Conservation (phyloP, 2,329 filamentous ascomycete species). For the Westerdykella sp. region DNA sequence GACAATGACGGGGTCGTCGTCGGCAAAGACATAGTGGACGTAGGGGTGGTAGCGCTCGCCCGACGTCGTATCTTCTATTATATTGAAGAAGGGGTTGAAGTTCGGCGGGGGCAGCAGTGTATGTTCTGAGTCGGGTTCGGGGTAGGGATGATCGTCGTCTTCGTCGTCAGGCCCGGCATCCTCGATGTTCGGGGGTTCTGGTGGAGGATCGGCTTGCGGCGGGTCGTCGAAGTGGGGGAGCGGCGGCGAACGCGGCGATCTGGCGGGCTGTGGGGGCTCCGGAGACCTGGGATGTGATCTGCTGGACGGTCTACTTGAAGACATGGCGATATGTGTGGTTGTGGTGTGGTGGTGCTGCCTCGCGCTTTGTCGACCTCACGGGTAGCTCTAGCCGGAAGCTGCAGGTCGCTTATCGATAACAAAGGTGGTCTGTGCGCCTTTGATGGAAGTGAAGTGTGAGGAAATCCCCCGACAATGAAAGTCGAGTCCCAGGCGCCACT, state of each 20-base stretch:
- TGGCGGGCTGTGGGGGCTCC: conserved; percentile 6
- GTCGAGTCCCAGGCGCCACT: too few species aligned
- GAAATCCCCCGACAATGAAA: too few species aligned
- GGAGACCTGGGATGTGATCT: conserved; percentile 9
- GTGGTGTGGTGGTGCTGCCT: conserved; percentile 10
- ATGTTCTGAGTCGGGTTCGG: conserved; percentile 28
- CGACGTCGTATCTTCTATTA: conserved; percentile 70
- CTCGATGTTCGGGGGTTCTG: conserved; percentile 14
- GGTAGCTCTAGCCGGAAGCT: conserved; percentile 7
- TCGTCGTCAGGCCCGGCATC: conserved; percentile 11
- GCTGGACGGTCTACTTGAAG: conserved; percentile 16
- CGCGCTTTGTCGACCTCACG: conserved; percentile 13
- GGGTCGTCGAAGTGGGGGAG: conserved; percentile 20
- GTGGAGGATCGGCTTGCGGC: conserved; percentile 13
- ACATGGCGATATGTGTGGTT: conserved; percentile 21
- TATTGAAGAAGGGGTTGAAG: conserved; percentile 79
- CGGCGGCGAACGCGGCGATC: conserved; percentile 23
- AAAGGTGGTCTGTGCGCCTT: conserved; percentile 14
- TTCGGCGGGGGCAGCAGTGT: conserved; percentile 38
- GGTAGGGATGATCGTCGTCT: conserved; percentile 30
- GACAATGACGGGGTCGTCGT: conserved; percentile 77
- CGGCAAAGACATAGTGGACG: conserved; percentile 87
- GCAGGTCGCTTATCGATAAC: conserved; percentile 11
- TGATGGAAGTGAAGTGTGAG: too few species aligned
- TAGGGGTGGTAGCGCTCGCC: conserved; percentile 74